Conservation (phyloP, 2,329 filamentous ascomycete genomes). For the Pseudopithomyces maydicus region DNA sequence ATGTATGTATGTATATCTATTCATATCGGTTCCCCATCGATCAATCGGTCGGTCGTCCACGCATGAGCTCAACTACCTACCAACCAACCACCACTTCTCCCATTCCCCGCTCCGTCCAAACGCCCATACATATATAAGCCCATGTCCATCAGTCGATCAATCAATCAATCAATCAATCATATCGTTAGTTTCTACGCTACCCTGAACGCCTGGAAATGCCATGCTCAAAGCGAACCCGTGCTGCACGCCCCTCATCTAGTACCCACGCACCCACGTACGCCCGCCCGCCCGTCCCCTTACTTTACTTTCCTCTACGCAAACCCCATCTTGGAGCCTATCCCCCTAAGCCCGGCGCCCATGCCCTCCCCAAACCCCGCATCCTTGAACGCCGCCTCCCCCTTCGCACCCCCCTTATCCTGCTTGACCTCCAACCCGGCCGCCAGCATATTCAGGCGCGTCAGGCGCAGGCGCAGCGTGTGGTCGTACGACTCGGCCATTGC, state of each 20-base stretch:
- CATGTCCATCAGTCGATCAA: too few relatives aligned
- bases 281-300: too few relatives aligned
- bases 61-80: background rate
- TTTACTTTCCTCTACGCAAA: constrained; percentile 24
- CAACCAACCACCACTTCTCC: background rate
- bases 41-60: too few relatives aligned
- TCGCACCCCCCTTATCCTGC: constrained; percentile 25
- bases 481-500: constrained; percentile 73
- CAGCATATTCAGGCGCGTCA: constrained; percentile 77
- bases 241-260: background rate
- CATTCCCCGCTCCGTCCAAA: background rate
- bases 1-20: too few relatives aligned
- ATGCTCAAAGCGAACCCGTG: background rate
- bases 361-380: constrained; percentile 21
- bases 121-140: background rate
- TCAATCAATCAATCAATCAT: too few relatives aligned
- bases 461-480: constrained; percentile 73
- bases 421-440: constrained; percentile 75
- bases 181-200: background rate
- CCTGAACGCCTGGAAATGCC: constrained; percentile 8
- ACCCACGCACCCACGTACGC: background rate
- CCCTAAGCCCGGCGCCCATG: constrained; percentile 32
- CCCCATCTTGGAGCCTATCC: constrained; percentile 36
- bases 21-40: too few relatives aligned
- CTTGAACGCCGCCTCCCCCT: constrained; percentile 23